These are phyloP conservation scores for Graphiopsis chlorocephala DNA, from an alignment of 2,329 filamentous ascomycete species.

Conservation along the genomic window DNA sequence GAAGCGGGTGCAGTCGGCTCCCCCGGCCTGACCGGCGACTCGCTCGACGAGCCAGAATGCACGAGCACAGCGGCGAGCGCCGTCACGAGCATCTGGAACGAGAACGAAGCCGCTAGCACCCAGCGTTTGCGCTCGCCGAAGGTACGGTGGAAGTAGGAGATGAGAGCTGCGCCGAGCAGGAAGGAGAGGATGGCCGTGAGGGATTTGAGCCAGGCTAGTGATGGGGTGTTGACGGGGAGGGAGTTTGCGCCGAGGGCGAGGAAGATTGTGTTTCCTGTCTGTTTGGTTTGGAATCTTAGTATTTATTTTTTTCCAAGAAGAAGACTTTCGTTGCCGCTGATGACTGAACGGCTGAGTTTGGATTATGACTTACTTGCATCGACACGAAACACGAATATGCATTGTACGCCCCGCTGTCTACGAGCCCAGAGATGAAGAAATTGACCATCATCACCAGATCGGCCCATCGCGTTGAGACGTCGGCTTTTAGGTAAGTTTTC, in stretches of 20 bases:
- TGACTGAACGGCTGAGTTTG: no score
- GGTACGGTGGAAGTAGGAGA: slow-evolving; percentile 63
- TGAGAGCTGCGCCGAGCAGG: slow-evolving; percentile 67
- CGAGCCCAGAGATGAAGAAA: slow-evolving; percentile 71
- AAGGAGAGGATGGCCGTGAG: slow-evolving; percentile 65
- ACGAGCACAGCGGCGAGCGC: slow-evolving; percentile 39
- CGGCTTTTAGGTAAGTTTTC: slow-evolving; percentile 13
- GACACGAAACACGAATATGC: slow-evolving; percentile 76
- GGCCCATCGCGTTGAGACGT: slow-evolving; percentile 43
- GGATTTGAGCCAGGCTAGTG: slow-evolving; percentile 64
- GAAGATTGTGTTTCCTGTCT: slow-evolving; percentile 67
- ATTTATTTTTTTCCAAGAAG: no score
- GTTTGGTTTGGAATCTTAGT: slow-evolving; percentile 6
- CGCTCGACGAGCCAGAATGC: slow-evolving; percentile 24
- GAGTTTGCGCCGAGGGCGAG: slow-evolving; percentile 62
- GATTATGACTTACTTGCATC: slow-evolving; percentile 59
- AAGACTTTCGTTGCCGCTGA: no score
- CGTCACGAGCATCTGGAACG: slow-evolving; percentile 38
- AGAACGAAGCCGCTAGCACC: slow-evolving; percentile 52
- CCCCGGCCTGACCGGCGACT: slow-evolving; percentile 12
- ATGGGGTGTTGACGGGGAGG: slow-evolving; percentile 35
- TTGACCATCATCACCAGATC: slow-evolving; percentile 67
- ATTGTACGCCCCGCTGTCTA: slow-evolving; percentile 71
- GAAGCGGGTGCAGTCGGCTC: slow-evolving; percentile 19
- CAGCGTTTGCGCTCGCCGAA: slow-evolving; percentile 61